Evolutionary conservation across 2,329 filamentous ascomycete genomes (phyloP), one percentile per base, ranked within the genome.

Genomic region (Hysterium pulicare): DNA sequence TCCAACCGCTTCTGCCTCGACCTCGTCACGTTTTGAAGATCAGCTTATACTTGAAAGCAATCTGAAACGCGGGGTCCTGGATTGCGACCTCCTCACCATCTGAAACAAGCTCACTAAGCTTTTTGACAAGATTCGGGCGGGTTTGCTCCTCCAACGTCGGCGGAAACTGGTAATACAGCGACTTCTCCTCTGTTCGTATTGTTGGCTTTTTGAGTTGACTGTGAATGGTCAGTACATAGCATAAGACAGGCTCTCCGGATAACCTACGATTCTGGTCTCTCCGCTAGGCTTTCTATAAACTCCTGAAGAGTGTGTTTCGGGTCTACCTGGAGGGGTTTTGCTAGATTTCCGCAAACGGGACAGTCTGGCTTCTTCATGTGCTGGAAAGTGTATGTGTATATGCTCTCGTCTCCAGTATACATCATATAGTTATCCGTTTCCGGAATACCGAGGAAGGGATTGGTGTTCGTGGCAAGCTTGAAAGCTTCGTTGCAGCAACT

Each of bases 311-410:
- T 95, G 59, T 74, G 75, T 32, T 81, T 77, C 0, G 84, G 78
- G 57, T 90, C 79, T 19, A 94, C 79, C 2, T 78, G 71, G 11
- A 97, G 74, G 20, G 85, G 84, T 40, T 88, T 85, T 3, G 93
- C 83, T 44, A 88, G 71, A 40, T 88, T 86, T 15, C 91, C 90
- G 61, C 93, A 98, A 5, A 97, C 93, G 2, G 93, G 90, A 52
- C 93, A 98, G 67, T 97, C 93, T 13, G 85, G 79, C 67, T 96
- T 97, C 73, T 87, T 88, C 70, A 96, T 86, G 59, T 95, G 90
- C 59, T 90, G 84, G 66, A 97, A 98, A 0, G 93, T 98, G 68
- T 95, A 96, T 0, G 93, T 98, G 72, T 98, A 98, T 52, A 98
- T 86, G 52, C 86, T 81, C 59, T 95, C 91, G 59, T 97, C 90